phyloP scores from a whole-genome alignment of 2,329 filamentous ascomycete species.

The Fusarium longipes region DNA sequence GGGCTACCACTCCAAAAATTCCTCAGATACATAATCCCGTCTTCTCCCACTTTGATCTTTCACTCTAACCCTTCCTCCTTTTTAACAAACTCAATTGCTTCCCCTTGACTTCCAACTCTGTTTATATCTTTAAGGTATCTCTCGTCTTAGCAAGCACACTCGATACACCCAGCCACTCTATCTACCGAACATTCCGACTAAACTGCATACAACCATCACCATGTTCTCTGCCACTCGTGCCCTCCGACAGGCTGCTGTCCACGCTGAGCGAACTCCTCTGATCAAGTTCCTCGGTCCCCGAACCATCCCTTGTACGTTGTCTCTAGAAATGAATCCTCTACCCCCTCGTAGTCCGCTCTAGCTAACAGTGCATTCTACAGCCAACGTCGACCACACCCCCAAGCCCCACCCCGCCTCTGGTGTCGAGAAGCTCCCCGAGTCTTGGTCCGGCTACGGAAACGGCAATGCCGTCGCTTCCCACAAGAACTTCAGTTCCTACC shows the following conservation, averaged over 20 bases:
- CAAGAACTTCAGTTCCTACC: conserved; percentile 79
- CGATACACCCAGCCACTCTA: conserved; percentile 2
- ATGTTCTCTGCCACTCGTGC: conserved; percentile 68
- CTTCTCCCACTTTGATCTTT: conserved; percentile 26
- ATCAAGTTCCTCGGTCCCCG: conserved; percentile 73
- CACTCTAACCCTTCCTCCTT: conserved; percentile 7
- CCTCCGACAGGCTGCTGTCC: conserved; percentile 69
- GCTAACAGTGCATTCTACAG: conserved; percentile 56
- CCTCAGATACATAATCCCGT: conserved; percentile 44
- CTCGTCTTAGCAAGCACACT: conserved; percentile 11
- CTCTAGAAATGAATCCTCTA: background rate
- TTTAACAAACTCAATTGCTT: conserved; percentile 19
- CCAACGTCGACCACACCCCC: conserved; percentile 77
- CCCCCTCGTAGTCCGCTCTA: background rate
- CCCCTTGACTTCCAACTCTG: background rate
- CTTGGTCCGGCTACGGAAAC: conserved; percentile 55
- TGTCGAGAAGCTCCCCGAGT: conserved; percentile 69
- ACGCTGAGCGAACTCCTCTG: conserved; percentile 69
- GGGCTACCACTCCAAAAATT: conserved; percentile 37
- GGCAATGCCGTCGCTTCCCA: conserved; percentile 56
- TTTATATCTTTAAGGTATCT: background rate
- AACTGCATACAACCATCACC: conserved; percentile 25
- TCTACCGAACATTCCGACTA: conserved; percentile 25
- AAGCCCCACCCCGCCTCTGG: conserved; percentile 79
- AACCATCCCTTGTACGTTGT: conserved; percentile 65